Evolutionary conservation across 1,284 basidiomycete genomes (phyloP), one percentile per base, ranked within the genome.

Genomic region (Cutaneotrichosporon sp.): DNA sequence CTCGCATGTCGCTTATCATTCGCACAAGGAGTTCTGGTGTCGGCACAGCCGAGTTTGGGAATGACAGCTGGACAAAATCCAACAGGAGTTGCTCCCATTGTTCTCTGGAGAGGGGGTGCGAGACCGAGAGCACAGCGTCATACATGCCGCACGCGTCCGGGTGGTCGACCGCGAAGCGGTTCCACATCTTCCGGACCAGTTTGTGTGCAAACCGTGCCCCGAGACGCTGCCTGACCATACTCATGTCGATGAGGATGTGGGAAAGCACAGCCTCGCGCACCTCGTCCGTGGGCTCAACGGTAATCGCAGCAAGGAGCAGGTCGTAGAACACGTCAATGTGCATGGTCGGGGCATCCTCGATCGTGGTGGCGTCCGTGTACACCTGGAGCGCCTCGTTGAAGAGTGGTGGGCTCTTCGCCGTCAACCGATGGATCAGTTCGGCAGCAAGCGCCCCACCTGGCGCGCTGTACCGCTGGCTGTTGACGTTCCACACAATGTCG

Each of bases 1-100:
- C 76, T 11, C 87, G 87, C 91, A 97, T 95, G 81, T 97, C 92
- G 58, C 84, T 82, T 65, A 96, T 84, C 68, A 97, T 89, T 60
- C 86, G 84, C 76, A 93, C 87, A 73, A 92, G 90, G 53, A 87
- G 83, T 49, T 84, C 83, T 5, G 88, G 84, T 1, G 88, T 85
- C 30, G 64, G 52, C 8, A 85, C 76, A 50, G 72, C 67, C 69
- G 77, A 73, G 65, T 65, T 53, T 71, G 73, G 64, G 66, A 86
- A 86, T 22, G 83, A 81, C 57, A 90, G 81, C 22, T 81, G 81
- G 74, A 86, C 85, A 70, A 90, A 89, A 0, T 84, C 83, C 63
- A 85, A 80, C 56, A 92, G 82, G 61, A 92, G 85, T 34, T 83
- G 81, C 18, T 81, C 76, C 75, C 86, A 90, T 11, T 86, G 87